Conservation (phyloP, 805 yeast species). For the Candida saitoana region DNA sequence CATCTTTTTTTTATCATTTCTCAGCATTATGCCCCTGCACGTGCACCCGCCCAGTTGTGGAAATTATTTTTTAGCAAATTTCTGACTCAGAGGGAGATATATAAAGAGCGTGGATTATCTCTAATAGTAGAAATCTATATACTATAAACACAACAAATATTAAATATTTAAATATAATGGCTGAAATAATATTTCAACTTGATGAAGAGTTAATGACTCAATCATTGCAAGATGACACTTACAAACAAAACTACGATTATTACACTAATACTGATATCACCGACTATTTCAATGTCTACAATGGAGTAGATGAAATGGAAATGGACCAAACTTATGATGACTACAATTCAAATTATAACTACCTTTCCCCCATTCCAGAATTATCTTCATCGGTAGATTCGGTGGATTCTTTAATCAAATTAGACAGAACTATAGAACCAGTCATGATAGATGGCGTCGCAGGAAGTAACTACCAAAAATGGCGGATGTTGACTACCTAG, state of each 20-base stretch:
- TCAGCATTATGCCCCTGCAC: not conserved
- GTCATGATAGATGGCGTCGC: not conserved
- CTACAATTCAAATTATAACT: not conserved
- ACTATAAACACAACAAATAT: not conserved
- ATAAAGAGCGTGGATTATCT: not conserved
- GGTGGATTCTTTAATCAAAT: not conserved
- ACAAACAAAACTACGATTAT: not conserved
- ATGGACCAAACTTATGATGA: not conserved
- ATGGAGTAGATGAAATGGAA: not conserved
- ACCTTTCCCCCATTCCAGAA: not conserved
- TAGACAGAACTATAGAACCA: not conserved
- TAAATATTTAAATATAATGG: not conserved
- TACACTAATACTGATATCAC: not conserved
- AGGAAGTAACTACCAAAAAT: not conserved
- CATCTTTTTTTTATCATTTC: not conserved
- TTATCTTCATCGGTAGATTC: not conserved
- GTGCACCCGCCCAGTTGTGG: slow-evolving; percentile 1
- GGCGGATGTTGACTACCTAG: no score
- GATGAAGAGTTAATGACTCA: not conserved
- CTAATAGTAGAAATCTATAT: no score
- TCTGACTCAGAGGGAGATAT: slow-evolving; percentile 1
- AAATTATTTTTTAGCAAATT: not conserved
- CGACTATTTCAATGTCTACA: not conserved
- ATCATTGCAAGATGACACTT: not conserved
- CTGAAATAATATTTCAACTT: not conserved